Base-by-base conservation (phyloP, 805 yeast genomes). In the Suhomyces prunicola region DNA sequence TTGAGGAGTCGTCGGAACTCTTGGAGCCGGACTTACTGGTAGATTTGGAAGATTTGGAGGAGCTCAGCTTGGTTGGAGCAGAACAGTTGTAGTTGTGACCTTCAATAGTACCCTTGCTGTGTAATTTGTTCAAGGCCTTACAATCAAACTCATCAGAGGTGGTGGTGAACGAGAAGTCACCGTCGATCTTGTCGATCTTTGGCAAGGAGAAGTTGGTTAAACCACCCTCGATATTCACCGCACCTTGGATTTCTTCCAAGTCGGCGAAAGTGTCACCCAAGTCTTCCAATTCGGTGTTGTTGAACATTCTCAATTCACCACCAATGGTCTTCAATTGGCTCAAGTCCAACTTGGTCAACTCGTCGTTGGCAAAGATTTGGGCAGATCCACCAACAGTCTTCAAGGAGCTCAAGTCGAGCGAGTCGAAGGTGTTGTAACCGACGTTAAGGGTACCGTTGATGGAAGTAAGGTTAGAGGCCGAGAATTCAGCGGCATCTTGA, bases 71-170 rank as follows among this genome's bases (percentile, higher is more conserved):
- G 46, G 64, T 51, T 45, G 75, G 74, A 36, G 74, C 62, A 22
- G 73, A 58, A 65, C 79, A 75, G 60, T 65, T 68, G 66, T 63
- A 74, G 71, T 74, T 74, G 68, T 75, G 77, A 51, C 79, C 79
- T 63, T 72, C 68, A 56, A 74, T 73, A 58, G 66, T 68, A 50
- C 65, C 62, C 47, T 51, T 54, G 44, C 60, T 52, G 57, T 67
- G 66, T 62, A 70, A 71, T 55, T 63, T 60, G 58, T 73, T 62
- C 63, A 72, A 73, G 31, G 54, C 67, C 26, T 61, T 48, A 61
- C 79, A 75, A 54, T 66, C 64, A 59, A 74, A 74, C 50, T 74
- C 71, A 44, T 71, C 68, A 54, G 68, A 63, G 33, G 73, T 69
- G 47, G 75, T 62, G 46, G 57, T 44, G 46, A 74, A 64, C 45